Base-by-base conservation (phyloP, 768 basidiomycete genomes). In the Pisolithus albus region DNA sequence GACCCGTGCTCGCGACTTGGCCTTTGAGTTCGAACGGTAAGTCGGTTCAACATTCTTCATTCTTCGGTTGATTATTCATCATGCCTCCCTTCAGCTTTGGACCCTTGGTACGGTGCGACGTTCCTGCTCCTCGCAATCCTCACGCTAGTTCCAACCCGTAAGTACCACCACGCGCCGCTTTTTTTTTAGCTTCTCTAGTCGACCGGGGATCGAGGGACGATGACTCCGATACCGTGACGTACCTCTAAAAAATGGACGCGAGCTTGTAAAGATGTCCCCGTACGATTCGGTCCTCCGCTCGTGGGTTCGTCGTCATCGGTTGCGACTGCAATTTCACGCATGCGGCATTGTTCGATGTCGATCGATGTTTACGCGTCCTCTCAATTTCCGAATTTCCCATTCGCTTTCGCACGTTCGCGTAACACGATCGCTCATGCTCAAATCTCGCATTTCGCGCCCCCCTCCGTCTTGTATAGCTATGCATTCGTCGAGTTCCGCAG, bases 401-500 rank as follows among this genome's bases (percentile, higher is more conserved):
- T 65, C 30, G 46, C 64, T 64, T 68, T 70, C 65, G 57, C 60
- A 49, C 71, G 13, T 66, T 70, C 69, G 24, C 30, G 66, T 64
- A 58, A 34, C 61, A 66, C 75, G 66, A 72, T 73, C 79, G 76
- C 82, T 83, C 82, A 81, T 82, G 10, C 46, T 47, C 46, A 21
- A 46, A 32, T 23, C 28, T 75, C 61, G 70, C 67, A 73, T 70
- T 26, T 64, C 70, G 66, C 65, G 62, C 60, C 46, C 8, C 13
- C 11, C 34, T 26, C 34, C 60, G 64, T 70, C 66, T 70, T 74
- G 74, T 75, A 34, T 34, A 89, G 88, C 73, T 91, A 88, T 68
- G 88, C 88, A 52, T 91, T 91, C 68, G 82, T 91, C 64, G 88
- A 91, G 67, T 91, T 89, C 63, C 82, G 85, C 64, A 81, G 80